These are phyloP conservation scores for Chalciporus sphaerocephalus DNA, from an alignment of 768 basidiomycete genomes.

Conservation along the genomic window DNA sequence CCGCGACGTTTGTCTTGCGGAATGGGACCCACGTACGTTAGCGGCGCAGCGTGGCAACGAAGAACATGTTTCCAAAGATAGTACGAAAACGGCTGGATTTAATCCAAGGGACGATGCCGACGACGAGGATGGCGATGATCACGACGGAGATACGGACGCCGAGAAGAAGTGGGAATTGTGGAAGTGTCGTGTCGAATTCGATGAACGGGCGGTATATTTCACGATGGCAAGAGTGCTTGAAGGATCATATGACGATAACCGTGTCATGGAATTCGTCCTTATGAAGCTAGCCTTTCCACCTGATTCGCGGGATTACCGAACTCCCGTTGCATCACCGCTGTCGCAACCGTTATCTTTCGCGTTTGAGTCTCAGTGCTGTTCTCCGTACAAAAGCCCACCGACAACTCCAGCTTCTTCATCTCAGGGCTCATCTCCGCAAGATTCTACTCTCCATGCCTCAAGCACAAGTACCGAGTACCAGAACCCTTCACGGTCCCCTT, in stretches of 20 bases:
- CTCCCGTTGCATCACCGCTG: constrained; percentile 10
- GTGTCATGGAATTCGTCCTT: constrained; percentile 67
- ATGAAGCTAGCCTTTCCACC: constrained; percentile 64
- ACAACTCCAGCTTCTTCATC: constrained; percentile 29
- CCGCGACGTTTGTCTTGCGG: constrained; percentile 54
- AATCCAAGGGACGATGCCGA: constrained; percentile 9
- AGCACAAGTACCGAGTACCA: constrained; percentile 5
- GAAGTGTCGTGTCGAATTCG: constrained; percentile 77
- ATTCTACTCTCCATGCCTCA: constrained; percentile 15
- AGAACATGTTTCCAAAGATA: constrained; percentile 11
- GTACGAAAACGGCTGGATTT: constrained; percentile 3
- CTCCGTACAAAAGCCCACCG: constrained; percentile 24
- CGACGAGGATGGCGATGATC: constrained; percentile 10
- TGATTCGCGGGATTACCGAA: constrained; percentile 34
- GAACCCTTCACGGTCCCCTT: constrained; percentile 18
- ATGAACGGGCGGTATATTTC: constrained; percentile 65
- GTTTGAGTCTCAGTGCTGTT: constrained; percentile 12
- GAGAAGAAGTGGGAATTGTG: constrained; percentile 62
- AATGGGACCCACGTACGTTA: constrained; percentile 56
- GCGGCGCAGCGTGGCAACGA: constrained; percentile 1
- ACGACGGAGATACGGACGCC: constrained; percentile 1
- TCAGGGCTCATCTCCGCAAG: constrained; percentile 25
- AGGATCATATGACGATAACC: constrained; percentile 51
- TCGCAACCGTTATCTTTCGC: constrained; percentile 13
- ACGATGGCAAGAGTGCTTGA: constrained; percentile 66